These are phyloP conservation scores for Fusarium foetens DNA, from an alignment of 2,329 filamentous ascomycete genomes.

Conservation along the genomic window DNA sequence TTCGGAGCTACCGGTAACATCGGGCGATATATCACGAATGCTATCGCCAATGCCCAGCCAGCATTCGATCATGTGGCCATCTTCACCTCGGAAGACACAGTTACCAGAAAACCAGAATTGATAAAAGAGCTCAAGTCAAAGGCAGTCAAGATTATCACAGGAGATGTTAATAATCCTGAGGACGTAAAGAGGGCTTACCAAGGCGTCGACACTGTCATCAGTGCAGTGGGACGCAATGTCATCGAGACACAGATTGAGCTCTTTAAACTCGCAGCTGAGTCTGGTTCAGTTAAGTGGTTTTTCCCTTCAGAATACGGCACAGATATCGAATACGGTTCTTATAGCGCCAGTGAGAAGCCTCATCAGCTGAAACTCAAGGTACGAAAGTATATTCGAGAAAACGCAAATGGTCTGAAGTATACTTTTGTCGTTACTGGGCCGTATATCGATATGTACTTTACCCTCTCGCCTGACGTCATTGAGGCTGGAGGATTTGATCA, in stretches of 20 bases:
- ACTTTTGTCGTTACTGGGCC: conserved; percentile 78
- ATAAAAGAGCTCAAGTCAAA: conserved; percentile 38
- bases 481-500: conserved; percentile 69
- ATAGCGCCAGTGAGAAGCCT: conserved; percentile 69
- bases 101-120: conserved; percentile 30
- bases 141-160: conserved; percentile 41
- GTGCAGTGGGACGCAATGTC: conserved; percentile 70
- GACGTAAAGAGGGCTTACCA: conserved; percentile 68
- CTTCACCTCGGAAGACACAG: conserved; percentile 44
- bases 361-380: conserved; percentile 77
- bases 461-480: conserved; percentile 44
- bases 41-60: conserved; percentile 50
- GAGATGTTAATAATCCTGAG: conserved; percentile 51
- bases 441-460: conserved; percentile 72
- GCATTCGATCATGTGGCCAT: conserved; percentile 49
- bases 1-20: conserved; percentile 56
- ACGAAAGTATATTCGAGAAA: conserved; percentile 66
- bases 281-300: conserved; percentile 67
- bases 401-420: conserved; percentile 64
- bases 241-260: conserved; percentile 70
- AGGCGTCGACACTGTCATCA: conserved; percentile 72
- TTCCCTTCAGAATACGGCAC: conserved; percentile 76
- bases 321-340: conserved; percentile 69
- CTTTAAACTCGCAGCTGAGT: conserved; percentile 67
- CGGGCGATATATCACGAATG: conserved; percentile 54